Percentiles rank a stretch among this genome's conserved stretches.
These are phyloP conservation scores for Crinitomyces ghanaensis DNA, from an alignment of 805 yeast genomes.

Conservation along the genomic window DNA sequence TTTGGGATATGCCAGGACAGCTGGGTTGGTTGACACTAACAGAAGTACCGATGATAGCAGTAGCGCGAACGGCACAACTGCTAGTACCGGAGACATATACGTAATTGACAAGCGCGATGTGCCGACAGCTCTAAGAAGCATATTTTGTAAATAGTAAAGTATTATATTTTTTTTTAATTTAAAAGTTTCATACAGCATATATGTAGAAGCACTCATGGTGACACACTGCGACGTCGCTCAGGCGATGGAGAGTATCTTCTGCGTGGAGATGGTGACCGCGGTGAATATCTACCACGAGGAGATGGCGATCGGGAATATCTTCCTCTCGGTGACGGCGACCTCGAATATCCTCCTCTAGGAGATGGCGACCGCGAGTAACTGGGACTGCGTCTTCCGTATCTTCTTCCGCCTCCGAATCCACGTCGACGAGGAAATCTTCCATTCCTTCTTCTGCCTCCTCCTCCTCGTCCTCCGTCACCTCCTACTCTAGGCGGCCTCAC, in stretches of 20 bases:
- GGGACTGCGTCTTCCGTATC: too few species aligned
- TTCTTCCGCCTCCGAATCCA: background rate
- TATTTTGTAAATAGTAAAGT: background rate
- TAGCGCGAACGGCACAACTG: background rate
- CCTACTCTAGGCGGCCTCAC: conserved; percentile 1
- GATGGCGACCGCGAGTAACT: too few species aligned
- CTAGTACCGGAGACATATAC: background rate
- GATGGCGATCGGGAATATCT: background rate
- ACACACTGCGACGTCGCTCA: too few species aligned
- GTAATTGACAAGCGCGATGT: background rate
- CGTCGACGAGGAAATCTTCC: conserved; percentile 2
- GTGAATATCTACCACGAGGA: background rate
- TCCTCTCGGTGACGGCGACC: background rate
- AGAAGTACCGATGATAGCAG: background rate
- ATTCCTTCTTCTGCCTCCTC: conserved; percentile 1
- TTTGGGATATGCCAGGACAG: background rate
- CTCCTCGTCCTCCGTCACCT: background rate
- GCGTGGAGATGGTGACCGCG: background rate
- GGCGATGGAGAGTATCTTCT: background rate
- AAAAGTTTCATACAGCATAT: too few species aligned
- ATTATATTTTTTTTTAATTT: background rate
- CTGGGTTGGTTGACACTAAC: background rate
- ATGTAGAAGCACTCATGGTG: too few species aligned
- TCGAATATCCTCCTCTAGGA: background rate
- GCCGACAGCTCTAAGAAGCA: background rate